A percentile compares a stretch with the other conserved stretches of the same genome.
phyloP scores from a whole-genome alignment of 306 rosid species.

The Fagus crenata region DNA sequence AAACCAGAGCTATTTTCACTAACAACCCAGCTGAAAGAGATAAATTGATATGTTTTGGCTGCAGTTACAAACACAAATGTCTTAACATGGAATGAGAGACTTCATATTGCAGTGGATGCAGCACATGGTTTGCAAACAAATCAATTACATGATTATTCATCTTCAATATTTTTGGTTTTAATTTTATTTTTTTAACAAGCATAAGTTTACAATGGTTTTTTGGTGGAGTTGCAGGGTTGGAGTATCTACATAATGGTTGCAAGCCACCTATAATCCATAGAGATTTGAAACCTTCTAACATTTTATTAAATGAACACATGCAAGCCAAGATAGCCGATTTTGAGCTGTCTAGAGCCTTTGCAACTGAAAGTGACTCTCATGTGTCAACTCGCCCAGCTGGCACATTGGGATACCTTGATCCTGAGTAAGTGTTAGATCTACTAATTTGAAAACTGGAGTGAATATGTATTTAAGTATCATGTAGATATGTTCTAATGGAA shows the following conservation, averaged over 20 bases:
- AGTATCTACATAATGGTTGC: constrained; percentile 30
- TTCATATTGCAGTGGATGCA: constrained; percentile 27
- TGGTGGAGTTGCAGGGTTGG: neutral
- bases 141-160: neutral
- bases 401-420: too few species aligned
- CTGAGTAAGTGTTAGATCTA: constrained; percentile 24
- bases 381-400: too few species aligned
- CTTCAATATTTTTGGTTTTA: neutral
- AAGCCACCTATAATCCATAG: constrained; percentile 27
- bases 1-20: neutral
- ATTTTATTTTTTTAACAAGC: neutral
- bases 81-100: constrained; percentile 33
- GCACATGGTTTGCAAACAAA: constrained; percentile 28
- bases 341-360: too few species aligned
- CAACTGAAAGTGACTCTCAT: too few species aligned
- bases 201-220: neutral
- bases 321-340: constrained; percentile 44
- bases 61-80: constrained; percentile 18
- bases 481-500: too few species aligned
- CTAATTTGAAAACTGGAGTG: too few species aligned
- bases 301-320: constrained; percentile 25
- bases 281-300: constrained; percentile 42
- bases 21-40: neutral
- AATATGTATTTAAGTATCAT: too few species aligned
- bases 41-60: neutral